Evolutionary conservation across 2,329 filamentous ascomycete species (phyloP).

Genomic region (Scopulariopsis brevicaulis): DNA sequence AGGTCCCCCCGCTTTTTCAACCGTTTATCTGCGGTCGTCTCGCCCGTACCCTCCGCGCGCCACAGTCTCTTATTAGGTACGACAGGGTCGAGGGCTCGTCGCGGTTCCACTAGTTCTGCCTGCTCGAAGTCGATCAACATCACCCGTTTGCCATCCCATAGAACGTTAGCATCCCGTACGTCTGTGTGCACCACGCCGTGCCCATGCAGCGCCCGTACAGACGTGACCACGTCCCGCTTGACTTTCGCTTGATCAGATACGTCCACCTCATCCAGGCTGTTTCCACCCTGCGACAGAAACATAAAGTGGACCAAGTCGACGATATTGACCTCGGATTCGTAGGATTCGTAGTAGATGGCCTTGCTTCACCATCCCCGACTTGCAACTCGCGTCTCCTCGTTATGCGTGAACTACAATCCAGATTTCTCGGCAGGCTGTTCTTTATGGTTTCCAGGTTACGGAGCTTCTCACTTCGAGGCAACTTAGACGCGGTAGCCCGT

Average conservation of each 20-base stretch:
- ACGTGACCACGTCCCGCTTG: conserved; percentile 6
- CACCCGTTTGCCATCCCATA: too few species aligned
- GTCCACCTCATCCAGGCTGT: not conserved
- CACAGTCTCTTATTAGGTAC: not conserved
- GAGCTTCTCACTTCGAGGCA: too few species aligned
- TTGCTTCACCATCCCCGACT: too few species aligned
- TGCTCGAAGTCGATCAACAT: conserved; percentile 8
- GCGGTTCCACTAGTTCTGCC: conserved; percentile 2
- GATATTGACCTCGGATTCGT: not conserved
- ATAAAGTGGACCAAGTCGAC: not conserved
- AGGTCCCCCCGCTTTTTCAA: not conserved
- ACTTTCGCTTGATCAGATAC: conserved; percentile 5
- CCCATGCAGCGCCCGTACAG: conserved; percentile 12
- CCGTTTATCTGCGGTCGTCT: too few species aligned
- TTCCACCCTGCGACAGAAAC: not conserved
- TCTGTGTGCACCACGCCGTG: conserved; percentile 15
- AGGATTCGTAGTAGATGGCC: conserved; percentile 18
- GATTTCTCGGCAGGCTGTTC: too few species aligned
- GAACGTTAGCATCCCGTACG: not conserved
- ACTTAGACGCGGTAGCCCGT: too few species aligned
- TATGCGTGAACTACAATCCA: too few species aligned
- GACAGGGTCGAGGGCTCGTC: not conserved
- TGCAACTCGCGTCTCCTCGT: too few species aligned
- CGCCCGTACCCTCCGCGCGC: too few species aligned
- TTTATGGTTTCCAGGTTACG: too few species aligned